Evolutionary conservation across 768 basidiomycete genomes (phyloP), one percentile per base, ranked within the genome.

Genomic region (Asterophora parasitica): DNA sequence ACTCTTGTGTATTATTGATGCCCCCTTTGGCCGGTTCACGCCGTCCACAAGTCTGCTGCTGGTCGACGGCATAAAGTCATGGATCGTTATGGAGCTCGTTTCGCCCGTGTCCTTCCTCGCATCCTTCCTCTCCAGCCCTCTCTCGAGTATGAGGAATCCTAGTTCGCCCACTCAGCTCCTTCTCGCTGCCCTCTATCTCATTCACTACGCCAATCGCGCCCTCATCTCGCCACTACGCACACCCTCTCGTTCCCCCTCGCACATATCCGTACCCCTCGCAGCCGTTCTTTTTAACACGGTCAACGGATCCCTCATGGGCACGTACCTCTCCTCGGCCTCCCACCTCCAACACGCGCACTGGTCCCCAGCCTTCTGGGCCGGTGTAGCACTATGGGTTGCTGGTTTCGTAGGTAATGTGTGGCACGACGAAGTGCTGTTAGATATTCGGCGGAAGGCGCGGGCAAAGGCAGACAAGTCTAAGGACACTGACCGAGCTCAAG

Each of bases 381-480:
- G 88, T 2, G 58, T 88, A 10, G 58, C 49, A 0, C 58, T 93
- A 2, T 97, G 91, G 87, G 70, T 71, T 0, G 28, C 69, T 0
- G 95, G 95, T 0, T 75, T 93, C 35, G 67, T 61, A 0, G 89
- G 91, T 0, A 98, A 98, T 65, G 70, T 96, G 27, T 70, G 77
- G 28, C 93, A 96, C 64, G 95, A 98, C 67, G 93, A 96, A 62
- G 75, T 97, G 23, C 79, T 98, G 7, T 74, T 92, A 59, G 73
- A 85, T 57, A 80, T 98, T 44, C 81, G 92, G 5, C 78, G 87
- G 52, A 81, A 80, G 30, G 79, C 83, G 53, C 56, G 64, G 34
- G 61, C 61, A 16, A 72, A 71, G 52, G 60, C 62, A 42, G n/a
- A n/a, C n/a, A n/a, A n/a, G n/a, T n/a, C n/a, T n/a, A 66, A 60